phyloP scores from a whole-genome alignment of 2,329 filamentous ascomycete species.

The Sporothrix curviconia region DNA sequence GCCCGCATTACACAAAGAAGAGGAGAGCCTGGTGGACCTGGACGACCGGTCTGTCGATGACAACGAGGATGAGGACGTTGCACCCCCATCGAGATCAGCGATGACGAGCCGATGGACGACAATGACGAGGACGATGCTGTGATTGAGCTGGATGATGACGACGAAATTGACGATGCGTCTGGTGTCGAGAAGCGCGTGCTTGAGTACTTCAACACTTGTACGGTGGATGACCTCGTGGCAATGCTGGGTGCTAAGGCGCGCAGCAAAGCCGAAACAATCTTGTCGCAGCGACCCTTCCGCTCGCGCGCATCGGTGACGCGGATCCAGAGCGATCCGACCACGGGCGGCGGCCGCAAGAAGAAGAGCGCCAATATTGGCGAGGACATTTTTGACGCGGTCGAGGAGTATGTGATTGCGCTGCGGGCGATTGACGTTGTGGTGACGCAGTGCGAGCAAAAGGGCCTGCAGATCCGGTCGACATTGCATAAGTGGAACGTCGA shows the following conservation, averaged over 20 bases:
- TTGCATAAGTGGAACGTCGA: conserved; percentile 46
- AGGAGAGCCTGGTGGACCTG: conserved; percentile 22
- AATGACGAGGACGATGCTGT: conserved; percentile 26
- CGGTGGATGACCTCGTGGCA: conserved; percentile 68
- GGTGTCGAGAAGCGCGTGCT: conserved; percentile 47
- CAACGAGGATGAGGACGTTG: conserved; percentile 16
- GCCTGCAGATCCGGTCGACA: conserved; percentile 46
- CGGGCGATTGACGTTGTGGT: conserved; percentile 80
- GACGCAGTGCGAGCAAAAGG: conserved; percentile 64
- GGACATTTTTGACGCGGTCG: conserved; percentile 43
- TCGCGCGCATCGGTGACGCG: conserved; percentile 58
- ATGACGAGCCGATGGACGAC: conserved; percentile 24
- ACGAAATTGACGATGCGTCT: conserved; percentile 26
- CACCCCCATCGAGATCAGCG: conserved; percentile 22
- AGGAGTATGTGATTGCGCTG: conserved; percentile 74
- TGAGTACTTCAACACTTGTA: conserved; percentile 76
- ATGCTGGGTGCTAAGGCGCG: conserved; percentile 65
- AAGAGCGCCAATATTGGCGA: conserved; percentile 46
- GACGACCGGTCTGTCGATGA: conserved; percentile 25
- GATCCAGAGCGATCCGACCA: conserved; percentile 47
- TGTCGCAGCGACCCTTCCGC: conserved; percentile 68
- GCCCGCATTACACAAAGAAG: conserved; percentile 13
- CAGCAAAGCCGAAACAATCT: conserved; percentile 60
- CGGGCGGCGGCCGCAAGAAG: conserved; percentile 32
- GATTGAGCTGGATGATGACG: neutral